Evolutionary conservation across 352 stramenopile species (phyloP).

Genomic region (Pythium dissotocum): DNA sequence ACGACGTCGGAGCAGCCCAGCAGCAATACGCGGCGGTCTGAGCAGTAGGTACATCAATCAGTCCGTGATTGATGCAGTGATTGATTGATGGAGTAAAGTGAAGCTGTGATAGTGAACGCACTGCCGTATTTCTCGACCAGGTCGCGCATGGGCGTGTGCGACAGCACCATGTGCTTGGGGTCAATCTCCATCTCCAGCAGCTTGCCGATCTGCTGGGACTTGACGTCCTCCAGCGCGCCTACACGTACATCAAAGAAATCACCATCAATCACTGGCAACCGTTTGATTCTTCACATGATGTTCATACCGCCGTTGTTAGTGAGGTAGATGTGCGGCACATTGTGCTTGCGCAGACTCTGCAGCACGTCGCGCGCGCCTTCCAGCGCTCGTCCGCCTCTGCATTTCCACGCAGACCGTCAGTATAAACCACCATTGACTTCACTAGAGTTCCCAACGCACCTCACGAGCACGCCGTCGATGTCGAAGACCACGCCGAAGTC

Average conservation of each 20-base stretch:
- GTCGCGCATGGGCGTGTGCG: constrained; percentile 90
- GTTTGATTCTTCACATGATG: neutral
- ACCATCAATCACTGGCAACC: neutral
- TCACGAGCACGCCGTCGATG: constrained; percentile 91
- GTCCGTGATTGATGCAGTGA: neutral
- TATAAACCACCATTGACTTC: neutral
- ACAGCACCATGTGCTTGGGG: constrained; percentile 80
- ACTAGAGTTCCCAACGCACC: constrained; percentile 36
- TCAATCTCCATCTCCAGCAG: constrained; percentile 65
- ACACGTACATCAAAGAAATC: neutral
- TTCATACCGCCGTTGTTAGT: constrained; percentile 59
- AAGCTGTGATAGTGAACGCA: constrained; percentile 27
- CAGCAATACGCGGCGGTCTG: constrained; percentile 80
- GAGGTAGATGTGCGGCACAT: constrained; percentile 88
- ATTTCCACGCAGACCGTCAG: neutral
- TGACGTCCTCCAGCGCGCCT: constrained; percentile 82
- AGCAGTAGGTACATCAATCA: constrained; percentile 9
- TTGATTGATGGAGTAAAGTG: constrained; percentile 4
- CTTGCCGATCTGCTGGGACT: constrained; percentile 72
- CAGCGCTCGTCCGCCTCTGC: constrained; percentile 64
- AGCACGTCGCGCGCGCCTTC: constrained; percentile 70
- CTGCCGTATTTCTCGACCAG: constrained; percentile 55
- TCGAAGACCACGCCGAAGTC: constrained; percentile 89
- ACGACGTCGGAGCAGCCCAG: constrained; percentile 83
- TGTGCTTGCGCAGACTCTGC: constrained; percentile 51